Evolutionary conservation across 2,329 filamentous ascomycete genomes (phyloP).

Genomic region (Diplodia seriata): DNA sequence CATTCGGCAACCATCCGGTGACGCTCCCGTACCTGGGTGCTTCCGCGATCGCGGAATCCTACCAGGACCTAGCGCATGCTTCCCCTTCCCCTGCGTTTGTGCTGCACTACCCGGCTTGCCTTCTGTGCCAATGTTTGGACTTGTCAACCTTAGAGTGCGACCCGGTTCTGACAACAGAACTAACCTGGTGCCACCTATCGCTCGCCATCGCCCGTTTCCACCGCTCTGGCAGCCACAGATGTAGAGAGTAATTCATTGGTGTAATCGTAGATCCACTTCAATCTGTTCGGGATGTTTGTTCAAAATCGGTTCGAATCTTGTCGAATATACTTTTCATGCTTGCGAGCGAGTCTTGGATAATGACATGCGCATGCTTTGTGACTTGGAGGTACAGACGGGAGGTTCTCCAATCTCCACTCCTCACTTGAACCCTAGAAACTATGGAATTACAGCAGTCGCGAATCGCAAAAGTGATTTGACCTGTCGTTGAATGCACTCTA

Average conservation of each 20-base stretch:
- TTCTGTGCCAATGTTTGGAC: not conserved
- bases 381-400: no score
- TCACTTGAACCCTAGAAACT: no score
- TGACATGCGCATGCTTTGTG: no score
- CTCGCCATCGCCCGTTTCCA: no score
- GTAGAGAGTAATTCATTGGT: not conserved
- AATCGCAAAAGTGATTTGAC: no score
- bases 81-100: not conserved
- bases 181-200: not conserved
- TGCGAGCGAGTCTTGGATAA: not conserved
- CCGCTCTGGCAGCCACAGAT: not conserved
- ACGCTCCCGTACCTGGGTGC: not conserved
- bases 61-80: no score
- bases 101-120: no score
- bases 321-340: not conserved
- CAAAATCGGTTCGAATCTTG: not conserved
- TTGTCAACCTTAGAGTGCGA: not conserved
- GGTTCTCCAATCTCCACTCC: no score
- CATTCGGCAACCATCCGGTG: slow-evolving; percentile 9
- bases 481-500: no score
- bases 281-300: not conserved
- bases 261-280: not conserved
- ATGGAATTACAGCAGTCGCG: no score
- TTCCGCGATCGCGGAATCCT: not conserved
- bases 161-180: not conserved